phyloP scores from a whole-genome alignment of 106 monocot genomes.

The Dactylorhiza incarnata region DNA sequence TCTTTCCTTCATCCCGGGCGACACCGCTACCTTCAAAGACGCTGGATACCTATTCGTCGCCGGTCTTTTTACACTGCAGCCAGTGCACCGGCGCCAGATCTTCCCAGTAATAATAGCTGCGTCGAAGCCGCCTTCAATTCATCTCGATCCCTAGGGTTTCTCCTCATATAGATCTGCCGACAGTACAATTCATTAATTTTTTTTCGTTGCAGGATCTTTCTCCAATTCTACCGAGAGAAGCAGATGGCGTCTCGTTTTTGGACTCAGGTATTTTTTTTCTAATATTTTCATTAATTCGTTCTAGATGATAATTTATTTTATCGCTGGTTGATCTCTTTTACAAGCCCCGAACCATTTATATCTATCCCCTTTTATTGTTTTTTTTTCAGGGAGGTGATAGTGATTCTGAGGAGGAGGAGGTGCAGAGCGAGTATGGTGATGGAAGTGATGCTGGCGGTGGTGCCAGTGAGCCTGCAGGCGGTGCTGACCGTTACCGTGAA shows the following conservation, averaged over 20 bases:
- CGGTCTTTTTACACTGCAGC: no score
- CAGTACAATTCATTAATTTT: no score
- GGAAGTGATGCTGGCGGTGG: slow-evolving; percentile 20
- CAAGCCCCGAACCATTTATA: neutral
- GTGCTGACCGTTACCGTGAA: slow-evolving; percentile 18
- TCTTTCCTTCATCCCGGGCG: no score
- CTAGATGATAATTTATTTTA: neutral
- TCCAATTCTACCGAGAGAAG: neutral
- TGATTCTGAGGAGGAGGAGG: slow-evolving; percentile 44
- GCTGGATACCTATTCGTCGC: no score
- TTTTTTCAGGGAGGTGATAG: slow-evolving; percentile 38
- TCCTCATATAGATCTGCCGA: no score
- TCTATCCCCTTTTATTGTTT: neutral
- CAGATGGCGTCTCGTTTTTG: slow-evolving; percentile 30
- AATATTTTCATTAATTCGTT: neutral
- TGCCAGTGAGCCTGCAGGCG: slow-evolving; percentile 4
- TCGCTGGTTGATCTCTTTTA: neutral
- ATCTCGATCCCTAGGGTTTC: no score
- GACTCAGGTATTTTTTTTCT: slow-evolving; percentile 24
- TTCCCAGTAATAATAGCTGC: no score
- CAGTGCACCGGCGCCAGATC: no score
- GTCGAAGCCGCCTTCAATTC: no score
- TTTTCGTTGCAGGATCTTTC: neutral
- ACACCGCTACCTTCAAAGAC: no score
- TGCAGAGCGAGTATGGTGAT: slow-evolving; percentile 21